A percentile compares a stretch with the other conserved stretches of the same genome.
phyloP scores from a whole-genome alignment of 2,329 filamentous ascomycete genomes.

The Phoma sp. region DNA sequence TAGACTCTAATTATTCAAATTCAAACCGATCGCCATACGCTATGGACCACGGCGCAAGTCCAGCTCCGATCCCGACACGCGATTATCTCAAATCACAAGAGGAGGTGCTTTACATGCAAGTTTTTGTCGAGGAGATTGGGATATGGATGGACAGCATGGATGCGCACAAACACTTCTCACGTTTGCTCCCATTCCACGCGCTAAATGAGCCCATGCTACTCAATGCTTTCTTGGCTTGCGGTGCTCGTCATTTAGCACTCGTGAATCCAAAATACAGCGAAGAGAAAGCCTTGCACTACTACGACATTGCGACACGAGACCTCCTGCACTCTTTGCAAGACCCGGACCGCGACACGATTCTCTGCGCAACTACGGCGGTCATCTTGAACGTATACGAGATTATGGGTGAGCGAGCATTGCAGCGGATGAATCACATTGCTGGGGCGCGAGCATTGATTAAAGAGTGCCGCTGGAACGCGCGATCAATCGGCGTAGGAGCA shows the following conservation, averaged over 20 bases:
- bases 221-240: slow-evolving; percentile 87
- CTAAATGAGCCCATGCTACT: slow-evolving; percentile 85
- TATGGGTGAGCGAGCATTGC: slow-evolving; percentile 79
- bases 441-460: slow-evolving; percentile 85
- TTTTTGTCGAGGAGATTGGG: slow-evolving; percentile 88
- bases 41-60: slow-evolving; percentile 33
- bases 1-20: slow-evolving; percentile 35
- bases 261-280: slow-evolving; percentile 73
- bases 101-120: slow-evolving; percentile 87
- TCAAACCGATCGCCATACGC: slow-evolving; percentile 33
- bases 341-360: slow-evolving; percentile 79
- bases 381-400: slow-evolving; percentile 92
- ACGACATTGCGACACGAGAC: slow-evolving; percentile 81
- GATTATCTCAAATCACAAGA: slow-evolving; percentile 75
- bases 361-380: slow-evolving; percentile 86
- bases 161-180: slow-evolving; percentile 82
- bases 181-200: slow-evolving; percentile 81
- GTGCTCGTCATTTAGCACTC: slow-evolving; percentile 78
- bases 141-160: slow-evolving; percentile 96
- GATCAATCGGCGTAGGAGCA: slow-evolving; percentile 76
- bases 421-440: slow-evolving; percentile 88
- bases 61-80: slow-evolving; percentile 46
- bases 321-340: slow-evolving; percentile 80
- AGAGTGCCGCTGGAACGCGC: slow-evolving; percentile 87
- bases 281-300: slow-evolving; percentile 81